Base-by-base conservation (phyloP, 2,329 filamentous ascomycete species). In the Botrytis tulipae region DNA sequence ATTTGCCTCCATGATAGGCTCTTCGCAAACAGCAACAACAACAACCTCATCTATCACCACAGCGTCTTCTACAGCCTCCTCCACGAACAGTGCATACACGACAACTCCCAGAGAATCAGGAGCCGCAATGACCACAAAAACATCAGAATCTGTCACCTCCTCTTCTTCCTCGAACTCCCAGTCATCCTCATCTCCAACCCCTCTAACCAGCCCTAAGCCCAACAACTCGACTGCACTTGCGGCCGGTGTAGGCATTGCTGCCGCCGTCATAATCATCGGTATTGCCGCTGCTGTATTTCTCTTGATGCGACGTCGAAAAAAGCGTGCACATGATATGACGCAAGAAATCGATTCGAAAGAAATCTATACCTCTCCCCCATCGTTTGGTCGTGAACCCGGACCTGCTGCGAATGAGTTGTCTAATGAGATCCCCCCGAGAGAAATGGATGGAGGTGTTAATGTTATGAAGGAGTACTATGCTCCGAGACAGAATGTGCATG, bases 1-100 rank as follows among this genome's bases (percentile, higher is more conserved):
- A 20, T 72, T 72, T 12, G 37, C 70, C 5, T 46, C 62, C 29
- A 72, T 72, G 62, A 67, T 51, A 1, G 40, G 37, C 16, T 59
- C 42, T 14, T 16, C 42, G n/a, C 57, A 35, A 61, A n/a, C 57
- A 35, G 12, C 57, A n/a, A n/a, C n/a, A 42, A n/a, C n/a, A 42
- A n/a, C 42, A 40, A 25, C 69, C 14, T 44, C 42, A 44, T 44
- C 42, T 44, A 44, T 20, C 42, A 37, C 35, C 22, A 35, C 51
- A 54, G 4, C 51, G n/a, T 18, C 35, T 7, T 25, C 42, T 1
- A 14, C 62, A 14, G 8, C 2, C 1, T n/a, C 35, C 18, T 25
- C 40, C n/a, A 54, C 29, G 32, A 51, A 16, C 12, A 32, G n/a
- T 7, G 61, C n/a, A 22, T 22, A 32, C 42, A 14, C 40, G 6